These are phyloP conservation scores for Solanum stenotomum DNA, from an alignment of 257 asterid genomes.

Conservation along the genomic window DNA sequence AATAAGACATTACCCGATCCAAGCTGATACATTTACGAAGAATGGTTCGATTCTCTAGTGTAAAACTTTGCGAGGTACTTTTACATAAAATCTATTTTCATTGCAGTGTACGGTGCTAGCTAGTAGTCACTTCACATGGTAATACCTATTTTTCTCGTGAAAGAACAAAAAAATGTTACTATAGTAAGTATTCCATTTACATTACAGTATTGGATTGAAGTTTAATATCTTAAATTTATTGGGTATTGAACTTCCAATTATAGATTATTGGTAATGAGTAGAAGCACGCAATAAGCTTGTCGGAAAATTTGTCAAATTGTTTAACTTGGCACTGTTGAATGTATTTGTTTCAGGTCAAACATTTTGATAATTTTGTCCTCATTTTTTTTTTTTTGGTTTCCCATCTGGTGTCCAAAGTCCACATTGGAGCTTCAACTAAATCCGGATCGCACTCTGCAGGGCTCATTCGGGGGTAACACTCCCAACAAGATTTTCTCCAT, in stretches of 20 bases:
- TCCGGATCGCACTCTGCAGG: too few species aligned
- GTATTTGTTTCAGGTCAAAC: neutral
- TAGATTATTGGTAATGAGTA: neutral
- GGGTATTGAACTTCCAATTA: neutral
- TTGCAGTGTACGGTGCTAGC: neutral
- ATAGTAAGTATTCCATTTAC: neutral
- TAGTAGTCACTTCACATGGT: neutral
- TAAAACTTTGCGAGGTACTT: neutral
- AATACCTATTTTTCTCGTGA: neutral
- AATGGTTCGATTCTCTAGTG: neutral
- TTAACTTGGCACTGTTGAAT: neutral
- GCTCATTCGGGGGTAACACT: too few species aligned
- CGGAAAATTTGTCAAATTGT: neutral
- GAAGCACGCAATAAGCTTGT: neutral
- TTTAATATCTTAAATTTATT: too few species aligned
- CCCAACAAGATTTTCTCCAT: too few species aligned
- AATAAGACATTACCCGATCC: neutral
- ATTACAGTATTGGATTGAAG: neutral
- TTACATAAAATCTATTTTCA: neutral
- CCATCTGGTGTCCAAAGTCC: too few species aligned
- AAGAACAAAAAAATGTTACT: neutral
- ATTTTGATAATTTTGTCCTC: neutral
- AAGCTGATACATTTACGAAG: neutral
- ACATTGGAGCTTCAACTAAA: too few species aligned
- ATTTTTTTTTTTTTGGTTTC: too few species aligned